Percentiles rank a stretch among this genome's conserved stretches.
Conservation (phyloP, 1,284 basidiomycete genomes). For the Trametes pubescens region DNA sequence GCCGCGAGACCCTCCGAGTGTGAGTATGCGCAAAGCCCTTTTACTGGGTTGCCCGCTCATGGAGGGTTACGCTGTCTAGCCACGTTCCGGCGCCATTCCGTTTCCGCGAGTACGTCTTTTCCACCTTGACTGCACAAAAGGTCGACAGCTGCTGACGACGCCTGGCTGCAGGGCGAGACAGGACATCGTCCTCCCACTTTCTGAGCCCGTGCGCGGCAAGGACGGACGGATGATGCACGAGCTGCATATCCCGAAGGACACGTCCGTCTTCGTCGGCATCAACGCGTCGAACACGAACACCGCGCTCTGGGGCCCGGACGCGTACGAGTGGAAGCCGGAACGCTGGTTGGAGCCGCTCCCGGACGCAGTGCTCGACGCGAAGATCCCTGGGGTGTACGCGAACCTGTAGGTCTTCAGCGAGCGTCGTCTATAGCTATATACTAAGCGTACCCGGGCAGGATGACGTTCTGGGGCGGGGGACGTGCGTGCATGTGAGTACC, state of each 20-base stretch:
- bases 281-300: constrained; percentile 27
- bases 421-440: too few species aligned
- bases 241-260: constrained; percentile 28
- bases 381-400: constrained; percentile 32
- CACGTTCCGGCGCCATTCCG: constrained; percentile 18
- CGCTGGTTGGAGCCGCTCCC: constrained; percentile 31
- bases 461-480: constrained; percentile 36
- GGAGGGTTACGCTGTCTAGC: not conserved
- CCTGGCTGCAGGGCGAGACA: constrained; percentile 12
- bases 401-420: constrained; percentile 23
- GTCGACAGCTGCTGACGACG: not conserved
- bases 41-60: too few species aligned
- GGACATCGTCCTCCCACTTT: constrained; percentile 29
- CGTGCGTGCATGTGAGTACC: constrained; percentile 42
- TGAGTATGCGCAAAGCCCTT: constrained; percentile 9
- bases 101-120: constrained; percentile 27
- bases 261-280: constrained; percentile 28
- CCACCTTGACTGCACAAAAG: too few species aligned
- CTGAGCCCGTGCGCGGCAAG: constrained; percentile 23
- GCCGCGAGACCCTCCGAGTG: constrained; percentile 43
- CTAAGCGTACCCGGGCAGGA: constrained; percentile 2
- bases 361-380: constrained; percentile 19
- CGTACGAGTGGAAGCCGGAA: constrained; percentile 35
- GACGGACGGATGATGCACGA: constrained; percentile 30
- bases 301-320: constrained; percentile 33